phyloP scores from a whole-genome alignment of 371 early-diverging fungal species.

The Rhizopus stolonifer region DNA sequence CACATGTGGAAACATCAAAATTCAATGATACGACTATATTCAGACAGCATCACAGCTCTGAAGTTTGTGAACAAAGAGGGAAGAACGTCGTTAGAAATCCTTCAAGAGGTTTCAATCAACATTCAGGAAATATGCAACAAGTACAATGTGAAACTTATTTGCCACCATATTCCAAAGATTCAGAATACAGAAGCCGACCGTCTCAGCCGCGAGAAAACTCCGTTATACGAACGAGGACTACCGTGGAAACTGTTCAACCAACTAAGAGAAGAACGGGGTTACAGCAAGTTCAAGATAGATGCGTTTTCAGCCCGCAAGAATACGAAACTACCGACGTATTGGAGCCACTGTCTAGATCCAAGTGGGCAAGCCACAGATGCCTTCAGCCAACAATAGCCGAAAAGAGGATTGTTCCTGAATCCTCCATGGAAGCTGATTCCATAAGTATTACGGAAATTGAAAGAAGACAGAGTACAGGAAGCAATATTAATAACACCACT shows the following conservation, averaged over 20 bases:
- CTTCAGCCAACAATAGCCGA: slow-evolving; percentile 2
- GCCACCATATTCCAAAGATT: slow-evolving; percentile 12
- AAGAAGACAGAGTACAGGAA: not conserved
- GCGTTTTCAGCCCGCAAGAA: not conserved
- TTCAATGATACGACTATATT: slow-evolving; percentile 3
- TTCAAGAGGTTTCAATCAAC: slow-evolving; percentile 13
- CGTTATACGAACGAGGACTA: slow-evolving; percentile 15
- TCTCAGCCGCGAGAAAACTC: slow-evolving; percentile 2
- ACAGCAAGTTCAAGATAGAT: not conserved
- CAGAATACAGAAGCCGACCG: slow-evolving; percentile 9
- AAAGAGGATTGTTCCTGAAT: not conserved
- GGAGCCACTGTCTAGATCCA: not conserved
- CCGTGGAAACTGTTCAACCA: slow-evolving; percentile 2
- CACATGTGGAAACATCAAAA: slow-evolving; percentile 5
- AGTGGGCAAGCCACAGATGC: not conserved
- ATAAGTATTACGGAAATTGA: not conserved
- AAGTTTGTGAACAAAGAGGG: slow-evolving; percentile 18
- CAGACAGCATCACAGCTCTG: slow-evolving; percentile 12
- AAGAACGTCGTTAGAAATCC: slow-evolving; percentile 2
- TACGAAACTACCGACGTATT: not conserved
- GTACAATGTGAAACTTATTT: slow-evolving; percentile 4
- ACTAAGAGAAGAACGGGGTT: slow-evolving; percentile 6
- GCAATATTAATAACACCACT: not conserved
- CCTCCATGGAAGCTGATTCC: slow-evolving; percentile 6
- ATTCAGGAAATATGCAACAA: slow-evolving; percentile 15